These are phyloP conservation scores for Pestalotiopsis sp. DNA, from an alignment of 2,329 filamentous ascomycete genomes.

Conservation along the genomic window DNA sequence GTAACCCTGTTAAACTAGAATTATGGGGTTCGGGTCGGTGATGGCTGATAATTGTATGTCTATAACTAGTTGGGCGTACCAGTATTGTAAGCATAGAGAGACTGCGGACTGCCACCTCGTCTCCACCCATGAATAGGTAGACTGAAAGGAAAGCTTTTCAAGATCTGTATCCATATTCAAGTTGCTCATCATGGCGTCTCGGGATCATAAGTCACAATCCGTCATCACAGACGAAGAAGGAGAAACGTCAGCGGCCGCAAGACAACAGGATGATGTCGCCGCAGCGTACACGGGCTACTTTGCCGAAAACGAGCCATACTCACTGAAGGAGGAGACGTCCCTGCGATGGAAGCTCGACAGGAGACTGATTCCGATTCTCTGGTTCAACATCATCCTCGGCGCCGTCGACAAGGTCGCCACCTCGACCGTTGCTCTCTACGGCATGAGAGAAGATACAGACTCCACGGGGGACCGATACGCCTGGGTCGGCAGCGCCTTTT, in stretches of 20 bases:
- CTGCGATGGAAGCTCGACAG: slow-evolving; percentile 42
- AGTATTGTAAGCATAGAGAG: not conserved
- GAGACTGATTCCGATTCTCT: slow-evolving; percentile 38
- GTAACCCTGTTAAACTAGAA: no score
- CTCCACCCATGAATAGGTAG: no score
- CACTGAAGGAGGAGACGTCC: slow-evolving; percentile 19
- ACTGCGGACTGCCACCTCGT: not conserved
- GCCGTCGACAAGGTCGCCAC: slow-evolving; percentile 34
- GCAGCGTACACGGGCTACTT: slow-evolving; percentile 28
- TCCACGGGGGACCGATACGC: slow-evolving; percentile 10
- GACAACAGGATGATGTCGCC: slow-evolving; percentile 23
- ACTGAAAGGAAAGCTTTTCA: no score
- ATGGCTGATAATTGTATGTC: not conserved
- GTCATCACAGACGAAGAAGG: not conserved
- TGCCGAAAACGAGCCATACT: slow-evolving; percentile 28
- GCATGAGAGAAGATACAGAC: slow-evolving; percentile 12
- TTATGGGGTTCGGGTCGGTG: not conserved
- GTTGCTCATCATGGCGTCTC: not conserved
- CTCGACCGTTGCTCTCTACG: slow-evolving; percentile 28
- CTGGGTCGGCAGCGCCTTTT: slow-evolving; percentile 13
- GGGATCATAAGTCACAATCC: not conserved
- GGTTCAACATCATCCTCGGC: slow-evolving; percentile 28
- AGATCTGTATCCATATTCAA: no score
- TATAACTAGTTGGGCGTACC: not conserved
- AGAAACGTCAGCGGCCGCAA: not conserved